phyloP scores from a whole-genome alignment of 2,329 filamentous ascomycete genomes.

The Aspergillus tubingensis region DNA sequence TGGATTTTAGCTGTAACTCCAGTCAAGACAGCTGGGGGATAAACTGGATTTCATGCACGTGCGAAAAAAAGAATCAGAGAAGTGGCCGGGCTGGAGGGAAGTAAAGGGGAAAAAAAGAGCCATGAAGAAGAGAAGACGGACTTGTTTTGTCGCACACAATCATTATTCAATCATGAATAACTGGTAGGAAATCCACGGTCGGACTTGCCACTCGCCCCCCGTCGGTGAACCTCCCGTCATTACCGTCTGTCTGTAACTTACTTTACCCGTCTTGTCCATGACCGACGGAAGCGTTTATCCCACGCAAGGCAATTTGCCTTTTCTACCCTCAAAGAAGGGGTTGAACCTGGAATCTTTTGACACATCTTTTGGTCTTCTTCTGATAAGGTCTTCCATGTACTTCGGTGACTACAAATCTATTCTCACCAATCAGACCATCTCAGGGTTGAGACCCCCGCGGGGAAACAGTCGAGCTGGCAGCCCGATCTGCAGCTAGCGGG shows the following conservation, averaged over 20 bases:
- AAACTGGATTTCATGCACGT: background rate
- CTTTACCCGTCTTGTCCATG: constrained; percentile 13
- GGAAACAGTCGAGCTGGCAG: constrained; percentile 12
- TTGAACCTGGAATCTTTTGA: background rate
- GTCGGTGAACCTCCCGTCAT: constrained; percentile 15
- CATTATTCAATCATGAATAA: constrained; percentile 9
- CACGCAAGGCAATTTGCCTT: background rate
- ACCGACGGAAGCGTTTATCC: constrained; percentile 7
- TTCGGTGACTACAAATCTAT: background rate
- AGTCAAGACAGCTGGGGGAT: background rate
- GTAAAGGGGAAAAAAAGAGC: background rate
- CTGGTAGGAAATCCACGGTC: background rate
- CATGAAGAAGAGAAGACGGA: background rate
- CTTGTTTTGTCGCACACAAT: background rate
- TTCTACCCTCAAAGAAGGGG: background rate
- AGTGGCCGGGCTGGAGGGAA: background rate
- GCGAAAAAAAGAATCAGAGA: constrained; percentile 18
- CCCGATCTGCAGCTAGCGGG: constrained; percentile 21
- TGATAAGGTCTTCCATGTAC: background rate
- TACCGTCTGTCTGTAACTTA: constrained; percentile 19
- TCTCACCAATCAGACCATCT: background rate
- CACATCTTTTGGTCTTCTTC: background rate
- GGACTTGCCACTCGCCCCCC: constrained; percentile 10
- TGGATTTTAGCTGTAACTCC: background rate
- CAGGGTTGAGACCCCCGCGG: constrained; percentile 6